phyloP scores from a whole-genome alignment of 495 filamentous ascomycete genomes.

The Neurospora pannonica region DNA sequence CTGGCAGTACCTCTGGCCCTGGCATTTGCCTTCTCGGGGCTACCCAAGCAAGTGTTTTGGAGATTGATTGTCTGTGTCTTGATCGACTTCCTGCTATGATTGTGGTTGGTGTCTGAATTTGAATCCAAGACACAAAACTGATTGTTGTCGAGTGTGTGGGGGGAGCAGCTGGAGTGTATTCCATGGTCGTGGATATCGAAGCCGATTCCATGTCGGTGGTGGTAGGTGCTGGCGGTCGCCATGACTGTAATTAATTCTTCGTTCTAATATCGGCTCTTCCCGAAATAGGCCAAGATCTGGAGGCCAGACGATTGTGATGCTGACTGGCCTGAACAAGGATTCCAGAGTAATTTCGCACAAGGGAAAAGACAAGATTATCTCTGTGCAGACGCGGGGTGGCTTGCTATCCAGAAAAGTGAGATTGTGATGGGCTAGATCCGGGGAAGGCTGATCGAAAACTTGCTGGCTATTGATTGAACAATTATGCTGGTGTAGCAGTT shows the following conservation, averaged over 20 bases:
- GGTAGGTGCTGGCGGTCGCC: constrained; percentile 11
- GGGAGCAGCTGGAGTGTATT: constrained; percentile 4
- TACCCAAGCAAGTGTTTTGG: background rate
- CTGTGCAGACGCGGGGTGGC: background rate
- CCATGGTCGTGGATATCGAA: constrained; percentile 13
- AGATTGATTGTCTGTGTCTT: background rate
- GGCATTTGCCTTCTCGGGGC: background rate
- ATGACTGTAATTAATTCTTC: constrained; percentile 17
- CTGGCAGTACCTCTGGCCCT: background rate
- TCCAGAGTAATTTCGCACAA: background rate
- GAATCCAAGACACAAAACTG: constrained; percentile 1
- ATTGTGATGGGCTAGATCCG: constrained; percentile 3
- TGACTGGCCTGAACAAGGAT: background rate
- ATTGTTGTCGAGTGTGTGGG: constrained; percentile 12
- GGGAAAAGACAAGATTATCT: background rate
- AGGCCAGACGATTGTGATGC: background rate
- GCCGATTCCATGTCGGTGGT: constrained; percentile 4
- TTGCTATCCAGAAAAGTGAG: background rate
- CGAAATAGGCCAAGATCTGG: constrained; percentile 16
- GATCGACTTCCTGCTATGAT: background rate
- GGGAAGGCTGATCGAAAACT: constrained; percentile 17
- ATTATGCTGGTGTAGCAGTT: constrained; percentile 22
- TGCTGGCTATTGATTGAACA: constrained; percentile 15
- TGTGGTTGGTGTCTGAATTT: background rate
- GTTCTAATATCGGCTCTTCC: constrained; percentile 1